Percentiles rank a stretch among this genome's conserved stretches.
These are phyloP conservation scores for Aspergillus hortae DNA, from an alignment of 2,329 filamentous ascomycete genomes.

Conservation along the genomic window DNA sequence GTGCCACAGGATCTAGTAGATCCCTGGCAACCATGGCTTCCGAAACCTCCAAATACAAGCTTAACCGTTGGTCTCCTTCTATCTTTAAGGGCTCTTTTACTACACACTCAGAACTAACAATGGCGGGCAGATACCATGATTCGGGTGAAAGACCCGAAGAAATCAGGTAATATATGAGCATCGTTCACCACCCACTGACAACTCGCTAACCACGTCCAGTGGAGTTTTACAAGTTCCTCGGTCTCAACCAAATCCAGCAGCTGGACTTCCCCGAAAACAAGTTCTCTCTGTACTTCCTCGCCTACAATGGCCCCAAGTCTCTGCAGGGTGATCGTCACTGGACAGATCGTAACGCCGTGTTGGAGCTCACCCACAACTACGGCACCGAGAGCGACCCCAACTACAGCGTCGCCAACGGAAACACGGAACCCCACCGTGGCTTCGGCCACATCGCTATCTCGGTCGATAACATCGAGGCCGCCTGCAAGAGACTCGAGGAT, in stretches of 20 bases:
- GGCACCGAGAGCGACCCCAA: slow-evolving; percentile 81
- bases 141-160: slow-evolving; percentile 89
- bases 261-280: slow-evolving; percentile 80
- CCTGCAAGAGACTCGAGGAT: slow-evolving; percentile 83
- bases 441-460: slow-evolving; percentile 85
- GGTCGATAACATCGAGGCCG: slow-evolving; percentile 80
- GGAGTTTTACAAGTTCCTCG: slow-evolving; percentile 91
- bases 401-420: slow-evolving; percentile 83
- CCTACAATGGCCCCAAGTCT: slow-evolving; percentile 74
- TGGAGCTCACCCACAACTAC: slow-evolving; percentile 82
- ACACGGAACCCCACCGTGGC: slow-evolving; percentile 78
- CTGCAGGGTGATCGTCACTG: slow-evolving; percentile 71
- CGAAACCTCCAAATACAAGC: slow-evolving; percentile 61
- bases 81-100: background rate
- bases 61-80: slow-evolving; percentile 53
- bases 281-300: slow-evolving; percentile 94
- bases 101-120: slow-evolving; percentile 13
- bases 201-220: slow-evolving; percentile 46
- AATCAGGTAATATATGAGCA: slow-evolving; percentile 54
- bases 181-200: background rate
- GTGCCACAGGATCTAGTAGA: slow-evolving; percentile 21
- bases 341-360: slow-evolving; percentile 79
- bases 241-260: slow-evolving; percentile 79
- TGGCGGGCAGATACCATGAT: slow-evolving; percentile 58
- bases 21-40: slow-evolving; percentile 51